phyloP scores from a whole-genome alignment of 73 alveolate genomes.

The Tetrahymena thermophila region DNA sequence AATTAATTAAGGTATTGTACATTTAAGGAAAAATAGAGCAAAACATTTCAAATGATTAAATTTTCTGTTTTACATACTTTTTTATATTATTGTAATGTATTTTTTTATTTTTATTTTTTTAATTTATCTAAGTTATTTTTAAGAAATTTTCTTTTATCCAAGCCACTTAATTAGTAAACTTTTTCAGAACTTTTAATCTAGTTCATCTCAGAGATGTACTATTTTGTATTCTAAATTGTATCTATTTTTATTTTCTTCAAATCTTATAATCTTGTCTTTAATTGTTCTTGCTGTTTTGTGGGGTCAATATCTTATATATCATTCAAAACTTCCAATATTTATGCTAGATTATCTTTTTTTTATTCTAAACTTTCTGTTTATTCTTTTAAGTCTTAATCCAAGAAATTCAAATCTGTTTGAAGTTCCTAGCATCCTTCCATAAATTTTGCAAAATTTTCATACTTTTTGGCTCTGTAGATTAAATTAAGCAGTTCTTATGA shows the following conservation, averaged over 20 bases:
- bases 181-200: not conserved
- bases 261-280: not conserved
- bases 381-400: not conserved
- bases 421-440: not conserved
- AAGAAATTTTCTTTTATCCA: not conserved
- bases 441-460: not conserved
- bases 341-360: not conserved
- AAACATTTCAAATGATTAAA: not conserved
- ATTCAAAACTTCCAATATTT: not conserved
- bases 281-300: not conserved
- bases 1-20: no score
- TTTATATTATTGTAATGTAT: not conserved
- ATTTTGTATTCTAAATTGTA: not conserved
- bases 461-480: not conserved
- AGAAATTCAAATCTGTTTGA: not conserved
- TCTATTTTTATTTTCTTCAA: not conserved
- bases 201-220: not conserved
- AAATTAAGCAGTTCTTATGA: not conserved
- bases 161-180: not conserved
- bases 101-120: not conserved
- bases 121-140: not conserved
- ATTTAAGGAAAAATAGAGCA: no score
- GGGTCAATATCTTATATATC: not conserved
- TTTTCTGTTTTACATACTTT: not conserved
- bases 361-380: not conserved